Conservation (phyloP, 352 stramenopile species). For the Pilasporangium apinafurcum region DNA sequence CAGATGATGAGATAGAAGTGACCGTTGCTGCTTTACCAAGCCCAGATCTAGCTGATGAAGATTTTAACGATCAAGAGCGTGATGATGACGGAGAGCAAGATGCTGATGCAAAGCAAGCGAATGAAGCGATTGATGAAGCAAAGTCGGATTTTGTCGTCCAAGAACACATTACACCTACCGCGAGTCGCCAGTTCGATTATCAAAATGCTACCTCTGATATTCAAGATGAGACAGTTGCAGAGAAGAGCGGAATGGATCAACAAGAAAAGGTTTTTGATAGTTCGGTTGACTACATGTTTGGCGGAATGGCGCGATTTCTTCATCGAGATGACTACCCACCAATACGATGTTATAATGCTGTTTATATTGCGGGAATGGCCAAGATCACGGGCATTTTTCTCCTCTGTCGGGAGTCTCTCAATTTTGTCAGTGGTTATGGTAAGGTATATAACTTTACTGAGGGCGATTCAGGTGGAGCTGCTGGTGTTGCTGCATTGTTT, state of each 20-base stretch:
- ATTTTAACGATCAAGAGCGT: slow-evolving; percentile 27
- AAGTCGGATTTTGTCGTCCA: not conserved
- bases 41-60: slow-evolving; percentile 10
- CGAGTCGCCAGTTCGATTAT: not conserved
- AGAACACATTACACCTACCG: not conserved
- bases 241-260: slow-evolving; percentile 10
- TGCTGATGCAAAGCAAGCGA: not conserved
- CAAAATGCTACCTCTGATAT: not conserved
- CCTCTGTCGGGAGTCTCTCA: slow-evolving; percentile 41
- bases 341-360: slow-evolving; percentile 46
- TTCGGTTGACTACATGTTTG: slow-evolving; percentile 47
- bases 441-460: slow-evolving; percentile 31
- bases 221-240: slow-evolving; percentile 1
- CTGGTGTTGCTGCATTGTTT: not conserved
- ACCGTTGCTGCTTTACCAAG: not conserved
- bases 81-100: slow-evolving; percentile 11
- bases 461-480: not conserved
- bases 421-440: slow-evolving; percentile 63
- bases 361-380: slow-evolving; percentile 52
- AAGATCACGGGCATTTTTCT: slow-evolving; percentile 50
- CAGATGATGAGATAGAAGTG: slow-evolving; percentile 15
- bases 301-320: slow-evolving; percentile 53
- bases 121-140: not conserved
- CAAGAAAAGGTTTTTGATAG: slow-evolving; percentile 28
- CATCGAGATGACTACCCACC: slow-evolving; percentile 59